These are phyloP conservation scores for Panicum miliaceum DNA, from an alignment of 176 grass and related monocot species.

Conservation along the genomic window DNA sequence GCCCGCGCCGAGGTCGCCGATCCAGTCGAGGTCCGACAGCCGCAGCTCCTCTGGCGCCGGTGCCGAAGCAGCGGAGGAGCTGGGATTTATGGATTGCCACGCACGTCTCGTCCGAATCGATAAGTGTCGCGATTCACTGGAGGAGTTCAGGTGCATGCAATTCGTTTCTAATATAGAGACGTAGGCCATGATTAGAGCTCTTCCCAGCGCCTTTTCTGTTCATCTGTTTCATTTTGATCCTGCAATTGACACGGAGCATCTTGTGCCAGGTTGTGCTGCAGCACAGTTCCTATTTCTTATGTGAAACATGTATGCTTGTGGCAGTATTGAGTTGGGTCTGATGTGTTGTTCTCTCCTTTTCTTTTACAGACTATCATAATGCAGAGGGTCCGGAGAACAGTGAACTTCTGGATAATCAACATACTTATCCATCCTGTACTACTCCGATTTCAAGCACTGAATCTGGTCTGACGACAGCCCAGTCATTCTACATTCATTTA, in stretches of 20 bases:
- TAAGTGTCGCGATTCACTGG: not conserved
- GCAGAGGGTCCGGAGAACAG: not conserved
- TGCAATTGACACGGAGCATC: slow-evolving; percentile 27
- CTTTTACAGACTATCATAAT: not conserved
- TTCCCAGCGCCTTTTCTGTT: not conserved
- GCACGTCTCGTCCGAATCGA: not conserved
- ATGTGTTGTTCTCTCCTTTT: not conserved
- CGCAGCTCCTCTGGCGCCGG: not conserved
- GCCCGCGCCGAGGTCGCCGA: slow-evolving; percentile 40
- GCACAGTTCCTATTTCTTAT: not conserved
- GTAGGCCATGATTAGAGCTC: not conserved
- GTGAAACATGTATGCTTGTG: not conserved
- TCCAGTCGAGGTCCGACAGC: slow-evolving; percentile 23
- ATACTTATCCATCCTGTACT: too few relatives aligned
- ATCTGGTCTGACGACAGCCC: too few relatives aligned
- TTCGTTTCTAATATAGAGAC: slow-evolving; percentile 4
- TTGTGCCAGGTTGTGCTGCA: slow-evolving; percentile 17
- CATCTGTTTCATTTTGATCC: slow-evolving; percentile 11
- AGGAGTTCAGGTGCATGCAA: not conserved
- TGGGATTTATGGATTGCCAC: too few relatives aligned
- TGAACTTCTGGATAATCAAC: not conserved
- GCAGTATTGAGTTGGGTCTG: not conserved
- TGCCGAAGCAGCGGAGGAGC: too few relatives aligned
- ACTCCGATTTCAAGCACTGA: too few relatives aligned
- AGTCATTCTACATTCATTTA: too few relatives aligned